A percentile compares a stretch with the other conserved stretches of the same genome.
Evolutionary conservation across 2,329 filamentous ascomycete genomes (phyloP).

Genomic region (Byssothecium circinans): DNA sequence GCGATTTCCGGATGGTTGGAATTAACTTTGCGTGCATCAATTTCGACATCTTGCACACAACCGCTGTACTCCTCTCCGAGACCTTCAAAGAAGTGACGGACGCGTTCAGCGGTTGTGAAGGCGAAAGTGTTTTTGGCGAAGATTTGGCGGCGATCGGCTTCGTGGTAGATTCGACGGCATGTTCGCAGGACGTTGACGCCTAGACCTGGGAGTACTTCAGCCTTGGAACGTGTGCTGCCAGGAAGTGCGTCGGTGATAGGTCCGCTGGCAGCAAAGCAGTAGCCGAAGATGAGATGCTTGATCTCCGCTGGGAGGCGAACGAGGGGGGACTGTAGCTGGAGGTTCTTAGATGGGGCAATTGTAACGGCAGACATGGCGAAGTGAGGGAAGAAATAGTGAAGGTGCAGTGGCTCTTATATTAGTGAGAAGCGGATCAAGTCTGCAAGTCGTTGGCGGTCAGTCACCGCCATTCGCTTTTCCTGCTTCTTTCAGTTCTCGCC

Average conservation of each 20-base stretch:
- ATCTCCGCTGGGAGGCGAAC: constrained; percentile 39
- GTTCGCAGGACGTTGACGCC: constrained; percentile 39
- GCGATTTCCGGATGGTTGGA: constrained; percentile 24
- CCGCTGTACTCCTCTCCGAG: constrained; percentile 22
- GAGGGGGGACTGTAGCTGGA: constrained; percentile 36
- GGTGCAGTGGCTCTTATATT: no score
- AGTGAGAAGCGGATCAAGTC: no score
- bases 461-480: no score
- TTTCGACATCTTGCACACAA: constrained; percentile 38
- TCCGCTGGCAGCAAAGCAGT: constrained; percentile 27
- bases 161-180: constrained; percentile 39
- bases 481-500: no score
- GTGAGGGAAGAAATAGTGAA: no score
- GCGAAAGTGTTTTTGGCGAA: constrained; percentile 41
- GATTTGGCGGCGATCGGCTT: constrained; percentile 33
- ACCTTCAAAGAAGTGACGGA: constrained; percentile 32
- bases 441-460: no score
- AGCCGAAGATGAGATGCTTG: constrained; percentile 36
- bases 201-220: constrained; percentile 12
- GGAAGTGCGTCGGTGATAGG: constrained; percentile 31
- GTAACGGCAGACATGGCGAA: not conserved
- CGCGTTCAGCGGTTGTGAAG: constrained; percentile 38
- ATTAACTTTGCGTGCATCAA: constrained; percentile 38
- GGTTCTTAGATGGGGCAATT: constrained; percentile 19
- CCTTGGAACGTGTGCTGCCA: constrained; percentile 4